Base-by-base conservation (phyloP, 2,329 filamentous ascomycete species). In the Epichloe glyceriae region DNA sequence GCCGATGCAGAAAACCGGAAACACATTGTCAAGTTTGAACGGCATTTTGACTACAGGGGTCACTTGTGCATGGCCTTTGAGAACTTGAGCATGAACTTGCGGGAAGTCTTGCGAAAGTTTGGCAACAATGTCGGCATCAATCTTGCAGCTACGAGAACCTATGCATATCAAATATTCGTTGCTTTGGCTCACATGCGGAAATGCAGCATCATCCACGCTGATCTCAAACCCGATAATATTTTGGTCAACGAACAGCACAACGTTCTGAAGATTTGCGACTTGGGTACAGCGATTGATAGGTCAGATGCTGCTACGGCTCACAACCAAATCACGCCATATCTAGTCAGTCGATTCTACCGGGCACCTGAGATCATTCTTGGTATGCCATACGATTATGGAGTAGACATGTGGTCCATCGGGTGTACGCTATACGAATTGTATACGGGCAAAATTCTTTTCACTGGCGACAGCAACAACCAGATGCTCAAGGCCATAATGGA, bases 401-500 rank as follows among this genome's bases (percentile, higher is more conserved):
- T 97, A 57, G 93, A 98, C 66, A 87, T 95, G 75, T 98, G 93
- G 93, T 94, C 91, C 7, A 88, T 97, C 57, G 94, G 93, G 38
- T 98, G 93, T 69, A 98, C 93, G 0, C 75, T 97, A 33, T 98
- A 95, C 67, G 93, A 98, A 69, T 75, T 98, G 40, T 97, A 95
- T 71, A 97, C 93, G 0, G 93, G 93, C 62, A 95, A 96, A 67
- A 97, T 98, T 52, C 75, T 98, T 34, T 98, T 98, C 66, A 89
- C 88, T 1, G 93, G 93, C 53, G 81, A 87, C 56, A 93, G 88
- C 70, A 98, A 98, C 73, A 98, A 98, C 64, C 89, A 95, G 70
- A 98, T 98, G 93, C 79, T 98, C 53, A 86, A 88, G 56, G 84
- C 86, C 19, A 95, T 98, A 60, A 95, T 96, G 83, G 91, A 98